Base-by-base conservation (phyloP, 2,329 filamentous ascomycete genomes). In the Paraphoma chrysanthemicola region DNA sequence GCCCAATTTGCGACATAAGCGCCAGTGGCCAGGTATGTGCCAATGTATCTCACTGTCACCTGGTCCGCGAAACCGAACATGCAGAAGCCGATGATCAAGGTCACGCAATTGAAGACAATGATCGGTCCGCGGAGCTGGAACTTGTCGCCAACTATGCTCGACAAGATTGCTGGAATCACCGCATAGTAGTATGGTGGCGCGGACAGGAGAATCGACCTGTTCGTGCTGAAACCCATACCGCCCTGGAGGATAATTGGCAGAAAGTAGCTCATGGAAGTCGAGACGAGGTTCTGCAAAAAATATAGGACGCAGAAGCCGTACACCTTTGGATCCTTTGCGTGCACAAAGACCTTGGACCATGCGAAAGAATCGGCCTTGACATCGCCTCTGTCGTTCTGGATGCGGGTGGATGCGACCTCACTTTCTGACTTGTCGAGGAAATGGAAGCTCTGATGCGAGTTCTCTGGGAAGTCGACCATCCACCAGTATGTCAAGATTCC, bases 1-100 rank as follows among this genome's bases (percentile, higher is more conserved):
- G 88, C 87, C 87, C 88, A 90, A 60, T 90, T 90, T 4, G 84
- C 86, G 4, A 90, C 82, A 60, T 90, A 90, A 1, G 88, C 87
- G 0, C 88, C 88, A 0, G 88, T 90, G 0, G 87, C 86, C 1
- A 90, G 80, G 70, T 84, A 89, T 0, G 86, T 86, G 8, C 88
- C 88, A 30, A 88, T 77, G 60, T 90, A 90, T 46, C 88, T 83
- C 3, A 87, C 85, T 0, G 85, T 79, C 49, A 88, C 83, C 53
- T 88, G 82, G 12, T 78, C 75, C 0, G 83, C 78, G 67, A 90
- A 87, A 1, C 88, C 88, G 4, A 90, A 80, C 83, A 90, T 86
- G 60, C 83, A 80, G 71, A 90, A 90, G 2, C 88, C 88, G 0
- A 81, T 77, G 55, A 90, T 85, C 6, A 90, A 77, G 54, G 83